phyloP scores from a whole-genome alignment of 2,329 filamentous ascomycete species.

The Tympanopsis confertula region DNA sequence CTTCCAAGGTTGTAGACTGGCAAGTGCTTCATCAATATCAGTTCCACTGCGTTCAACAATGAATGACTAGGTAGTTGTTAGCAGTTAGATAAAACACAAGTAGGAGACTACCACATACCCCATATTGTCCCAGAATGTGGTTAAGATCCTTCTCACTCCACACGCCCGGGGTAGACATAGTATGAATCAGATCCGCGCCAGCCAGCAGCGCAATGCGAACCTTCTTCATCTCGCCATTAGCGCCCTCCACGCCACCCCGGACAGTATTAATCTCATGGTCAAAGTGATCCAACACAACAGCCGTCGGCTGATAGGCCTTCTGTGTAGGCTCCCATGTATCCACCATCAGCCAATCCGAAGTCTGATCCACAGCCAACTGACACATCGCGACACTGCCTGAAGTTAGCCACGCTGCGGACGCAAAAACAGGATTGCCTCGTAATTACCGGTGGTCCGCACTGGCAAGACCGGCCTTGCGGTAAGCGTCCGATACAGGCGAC shows the following conservation, averaged over 20 bases:
- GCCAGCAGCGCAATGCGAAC: slow-evolving; percentile 48
- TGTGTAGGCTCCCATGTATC: slow-evolving; percentile 51
- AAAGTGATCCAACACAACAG: slow-evolving; percentile 52
- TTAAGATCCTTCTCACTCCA: slow-evolving; percentile 53
- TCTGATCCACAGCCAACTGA: slow-evolving; percentile 40
- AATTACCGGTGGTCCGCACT: slow-evolving; percentile 43
- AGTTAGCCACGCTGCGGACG: background rate
- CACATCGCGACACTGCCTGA: slow-evolving; percentile 48
- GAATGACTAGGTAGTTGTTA: slow-evolving; percentile 26
- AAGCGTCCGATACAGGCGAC: slow-evolving; percentile 55
- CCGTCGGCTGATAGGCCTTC: slow-evolving; percentile 52
- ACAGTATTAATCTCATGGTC: slow-evolving; percentile 49
- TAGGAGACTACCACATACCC: slow-evolving; percentile 12
- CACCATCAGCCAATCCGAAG: slow-evolving; percentile 46
- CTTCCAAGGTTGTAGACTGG: slow-evolving; percentile 46
- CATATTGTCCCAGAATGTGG: slow-evolving; percentile 49
- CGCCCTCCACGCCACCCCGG: slow-evolving; percentile 40
- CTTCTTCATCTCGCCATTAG: slow-evolving; percentile 38
- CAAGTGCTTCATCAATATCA: slow-evolving; percentile 52
- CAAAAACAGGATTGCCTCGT: too few species aligned
- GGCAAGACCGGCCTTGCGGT: slow-evolving; percentile 56
- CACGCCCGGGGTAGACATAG: slow-evolving; percentile 38
- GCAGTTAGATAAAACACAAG: background rate
- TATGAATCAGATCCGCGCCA: slow-evolving; percentile 35
- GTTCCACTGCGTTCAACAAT: slow-evolving; percentile 49